These are phyloP conservation scores for Digitaria exilis DNA, from an alignment of 202 grass and related monocot species.

Conservation along the genomic window DNA sequence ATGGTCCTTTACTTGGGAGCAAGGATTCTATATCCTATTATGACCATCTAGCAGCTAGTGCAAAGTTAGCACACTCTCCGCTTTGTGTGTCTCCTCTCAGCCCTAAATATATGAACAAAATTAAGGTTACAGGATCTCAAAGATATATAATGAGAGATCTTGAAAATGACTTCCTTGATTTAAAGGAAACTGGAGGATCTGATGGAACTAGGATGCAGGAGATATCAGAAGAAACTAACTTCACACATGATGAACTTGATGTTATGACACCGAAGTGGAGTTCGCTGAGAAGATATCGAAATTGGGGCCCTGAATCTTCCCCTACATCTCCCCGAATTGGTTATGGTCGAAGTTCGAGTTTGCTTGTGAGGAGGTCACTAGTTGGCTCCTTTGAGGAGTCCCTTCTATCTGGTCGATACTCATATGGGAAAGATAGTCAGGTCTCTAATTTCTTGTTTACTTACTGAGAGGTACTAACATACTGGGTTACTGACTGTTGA, in stretches of 20 bases:
- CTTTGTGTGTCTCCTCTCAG: conserved; percentile 82
- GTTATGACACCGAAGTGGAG: conserved; percentile 47
- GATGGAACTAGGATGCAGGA: conserved; percentile 37
- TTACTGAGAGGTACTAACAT: conserved; percentile 20
- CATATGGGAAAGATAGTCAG: conserved; percentile 84
- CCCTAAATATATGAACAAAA: conserved; percentile 80
- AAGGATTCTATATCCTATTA: conserved; percentile 43
- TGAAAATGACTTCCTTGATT: conserved; percentile 67
- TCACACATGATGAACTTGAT: conserved; percentile 71
- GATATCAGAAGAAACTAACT: conserved; percentile 50
- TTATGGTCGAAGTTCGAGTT: conserved; percentile 45
- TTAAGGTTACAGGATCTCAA: conserved; percentile 51
- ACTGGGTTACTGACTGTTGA: conserved; percentile 4
- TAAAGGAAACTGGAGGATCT: conserved; percentile 46
- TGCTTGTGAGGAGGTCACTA: conserved; percentile 75
- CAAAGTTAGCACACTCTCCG: conserved; percentile 71
- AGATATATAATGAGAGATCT: conserved; percentile 55
- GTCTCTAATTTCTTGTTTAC: conserved; percentile 42
- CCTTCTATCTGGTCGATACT: conserved; percentile 88
- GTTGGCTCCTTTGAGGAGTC: conserved; percentile 98
- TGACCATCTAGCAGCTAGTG: conserved; percentile 49
- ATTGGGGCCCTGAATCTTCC: conserved; percentile 44
- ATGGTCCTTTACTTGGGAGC: conserved; percentile 83
- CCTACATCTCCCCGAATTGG: conserved; percentile 45
- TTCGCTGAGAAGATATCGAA: conserved; percentile 42